Conservation (phyloP, 306 rosid genomes). For the Erythrophleum fordii region DNA sequence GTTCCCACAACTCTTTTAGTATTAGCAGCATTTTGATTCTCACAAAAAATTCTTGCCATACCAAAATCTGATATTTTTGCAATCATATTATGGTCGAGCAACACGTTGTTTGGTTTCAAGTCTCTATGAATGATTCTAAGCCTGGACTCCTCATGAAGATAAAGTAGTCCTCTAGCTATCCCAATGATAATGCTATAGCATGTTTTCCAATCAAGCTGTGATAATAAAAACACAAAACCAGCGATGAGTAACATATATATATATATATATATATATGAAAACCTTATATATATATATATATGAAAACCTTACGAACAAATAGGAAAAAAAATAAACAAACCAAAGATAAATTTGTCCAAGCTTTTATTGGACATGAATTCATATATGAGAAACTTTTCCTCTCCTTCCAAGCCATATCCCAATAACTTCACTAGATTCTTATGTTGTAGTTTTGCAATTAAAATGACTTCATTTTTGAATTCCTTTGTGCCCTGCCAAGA, state of each 20-base stretch:
- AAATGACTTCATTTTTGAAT: slow-evolving; percentile 62
- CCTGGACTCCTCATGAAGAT: slow-evolving; percentile 65
- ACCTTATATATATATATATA: background rate
- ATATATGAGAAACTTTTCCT: slow-evolving; percentile 62
- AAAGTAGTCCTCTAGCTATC: slow-evolving; percentile 56
- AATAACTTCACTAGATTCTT: slow-evolving; percentile 68
- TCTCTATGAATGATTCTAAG: slow-evolving; percentile 63
- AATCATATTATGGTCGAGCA: slow-evolving; percentile 51
- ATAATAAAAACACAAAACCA: background rate
- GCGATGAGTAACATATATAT: background rate
- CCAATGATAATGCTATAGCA: slow-evolving; percentile 49
- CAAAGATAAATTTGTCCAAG: slow-evolving; percentile 63
- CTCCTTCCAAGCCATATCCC: slow-evolving; percentile 62
- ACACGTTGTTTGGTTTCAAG: slow-evolving; percentile 61
- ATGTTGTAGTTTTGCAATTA: slow-evolving; percentile 70
- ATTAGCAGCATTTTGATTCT: slow-evolving; percentile 52
- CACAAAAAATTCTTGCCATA: slow-evolving; percentile 61
- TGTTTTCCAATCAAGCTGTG: slow-evolving; percentile 52
- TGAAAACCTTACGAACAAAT: background rate
- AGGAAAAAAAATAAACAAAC: slow-evolving; percentile 36
- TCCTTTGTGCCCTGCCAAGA: slow-evolving; percentile 75
- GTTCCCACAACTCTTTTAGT: slow-evolving; percentile 71
- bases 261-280: background rate
- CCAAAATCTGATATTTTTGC: slow-evolving; percentile 71
- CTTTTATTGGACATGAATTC: slow-evolving; percentile 73